Base-by-base conservation (phyloP, 768 basidiomycete species). In the Lyophyllum atratum region DNA sequence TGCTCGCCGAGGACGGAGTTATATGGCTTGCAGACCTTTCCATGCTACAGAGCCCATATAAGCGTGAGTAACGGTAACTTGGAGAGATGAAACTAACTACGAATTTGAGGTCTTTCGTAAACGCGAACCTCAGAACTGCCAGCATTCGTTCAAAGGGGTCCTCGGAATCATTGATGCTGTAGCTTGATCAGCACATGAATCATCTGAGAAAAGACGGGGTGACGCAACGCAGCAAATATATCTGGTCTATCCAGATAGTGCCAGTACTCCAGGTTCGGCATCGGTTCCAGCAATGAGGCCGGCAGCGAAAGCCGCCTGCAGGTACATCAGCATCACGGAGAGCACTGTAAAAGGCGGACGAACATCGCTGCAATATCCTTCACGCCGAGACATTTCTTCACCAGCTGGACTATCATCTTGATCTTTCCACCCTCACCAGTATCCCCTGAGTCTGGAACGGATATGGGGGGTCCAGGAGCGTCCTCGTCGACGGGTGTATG, bases 241-340 rank as follows among this genome's bases (percentile, higher is more conserved):
- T 97, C 95, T 7, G 95, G 92, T 63, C 93, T 81, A 72, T 96
- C 94, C 46, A 93, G 79, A 64, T 94, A 95, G 62, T 93, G 88
- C 92, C 92, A 97, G 75, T 95, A 98, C 74, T 98, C 95, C 49
- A 98, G 82, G 74, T 98, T 98, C 4, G 95, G 95, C 63, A 95
- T 82, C 3, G 95, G 95, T 69, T 97, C 95, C 42, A 98, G 82
- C 47, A 98, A 73, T 44, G 93, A 95, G 14, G 95, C 95, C 2
- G 95, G 95, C 39, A 98, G 76, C 0, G 95, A 97, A 26, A 98
- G 76, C 47, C 95, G 92, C 85, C 95, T 97, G 55, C 26, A 45
- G 53, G 24, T 56, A 46, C 52, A 29, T 56, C 39, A 61, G 29
- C 22, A 44, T 26, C 25, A 1, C 25, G 49, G 21, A 25, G 34